Base-by-base conservation (phyloP, 345 rosid genomes). In the Rhizophora mangle region DNA sequence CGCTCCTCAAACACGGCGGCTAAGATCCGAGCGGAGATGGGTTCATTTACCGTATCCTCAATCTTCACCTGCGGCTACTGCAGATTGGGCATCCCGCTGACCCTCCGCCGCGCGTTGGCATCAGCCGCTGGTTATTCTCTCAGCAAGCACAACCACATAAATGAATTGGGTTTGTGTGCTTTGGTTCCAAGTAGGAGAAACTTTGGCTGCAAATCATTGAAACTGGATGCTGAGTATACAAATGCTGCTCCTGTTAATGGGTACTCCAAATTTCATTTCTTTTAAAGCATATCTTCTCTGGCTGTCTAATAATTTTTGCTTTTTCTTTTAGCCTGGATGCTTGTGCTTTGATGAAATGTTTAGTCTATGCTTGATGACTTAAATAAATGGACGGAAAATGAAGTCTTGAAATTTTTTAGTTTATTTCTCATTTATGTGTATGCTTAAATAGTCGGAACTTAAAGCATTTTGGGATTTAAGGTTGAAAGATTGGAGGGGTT, bases 11-110 rank as follows among this genome's bases (percentile, higher is more conserved):
- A 43, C 18, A 26, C 60, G 3, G 60, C 16, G 11, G 29, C 30
- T 56, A 56, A 22, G 16, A 30, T 22, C 6, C 6, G 22, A 56
- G 67, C 30, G 26, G 65, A 57, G 51, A 77, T 79, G 79, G 70
- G 68, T 43, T 65, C 84, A 1, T 65, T 74, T 60, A 79, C 68
- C 52, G 67, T 89, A 75, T 78, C 84, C 68, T 82, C 88, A 67
- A 74, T 83, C 57, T 80, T 87, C 32, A 62, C 79, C 31, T 63
- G 36, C 71, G 73, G 80, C 70, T 76, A 66, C 85, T 79, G 88
- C 80, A 80, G 81, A 67, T 75, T 82, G 27, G 56, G 71, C 1
- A 49, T 69, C 6, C 84, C 88, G 13, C 72, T 77, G 6, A 24
- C 24, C 24, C 24, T 1, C 24, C 1, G 24, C 24, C 24, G 24